These are phyloP conservation scores for Cladosporium colombiae DNA, from an alignment of 2,329 filamentous ascomycete genomes.

Conservation along the genomic window DNA sequence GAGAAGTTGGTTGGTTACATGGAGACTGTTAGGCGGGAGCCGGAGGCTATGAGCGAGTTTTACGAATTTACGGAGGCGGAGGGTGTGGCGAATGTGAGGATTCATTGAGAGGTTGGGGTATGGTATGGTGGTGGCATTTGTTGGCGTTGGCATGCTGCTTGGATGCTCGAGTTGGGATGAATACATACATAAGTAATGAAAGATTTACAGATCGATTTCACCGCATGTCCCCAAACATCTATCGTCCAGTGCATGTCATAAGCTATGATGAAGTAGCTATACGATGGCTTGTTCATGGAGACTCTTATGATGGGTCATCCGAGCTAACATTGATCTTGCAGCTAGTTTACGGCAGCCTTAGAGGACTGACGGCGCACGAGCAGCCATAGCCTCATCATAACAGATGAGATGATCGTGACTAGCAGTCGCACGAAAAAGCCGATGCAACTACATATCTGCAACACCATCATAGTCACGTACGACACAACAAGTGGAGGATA, in stretches of 20 bases:
- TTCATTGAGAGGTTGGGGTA: not conserved
- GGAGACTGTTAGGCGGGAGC: slow-evolving; percentile 39
- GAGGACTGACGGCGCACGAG: not conserved
- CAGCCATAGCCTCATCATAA: not conserved
- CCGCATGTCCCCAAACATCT: not conserved
- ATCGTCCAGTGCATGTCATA: not conserved
- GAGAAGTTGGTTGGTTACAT: slow-evolving; percentile 42
- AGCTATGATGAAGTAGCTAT: not conserved
- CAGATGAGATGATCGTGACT: too few relatives aligned
- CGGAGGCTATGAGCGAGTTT: slow-evolving; percentile 16
- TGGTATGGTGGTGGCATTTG: not conserved
- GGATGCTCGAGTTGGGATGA: not conserved
- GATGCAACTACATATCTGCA: not conserved
- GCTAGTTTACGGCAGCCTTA: not conserved
- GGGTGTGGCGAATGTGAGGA: not conserved
- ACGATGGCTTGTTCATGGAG: not conserved
- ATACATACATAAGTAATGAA: not conserved
- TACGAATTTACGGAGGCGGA: slow-evolving; percentile 19
- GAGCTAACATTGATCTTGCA: not conserved
- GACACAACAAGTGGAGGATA: too few relatives aligned
- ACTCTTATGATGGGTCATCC: not conserved
- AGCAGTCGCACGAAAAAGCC: not conserved
- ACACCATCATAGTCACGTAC: too few relatives aligned
- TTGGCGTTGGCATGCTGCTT: not conserved
- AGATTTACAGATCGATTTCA: not conserved